Percentiles rank a stretch among this genome's conserved stretches.
Conservation (phyloP, 805 yeast species). For the Lachancea mirantina region DNA sequence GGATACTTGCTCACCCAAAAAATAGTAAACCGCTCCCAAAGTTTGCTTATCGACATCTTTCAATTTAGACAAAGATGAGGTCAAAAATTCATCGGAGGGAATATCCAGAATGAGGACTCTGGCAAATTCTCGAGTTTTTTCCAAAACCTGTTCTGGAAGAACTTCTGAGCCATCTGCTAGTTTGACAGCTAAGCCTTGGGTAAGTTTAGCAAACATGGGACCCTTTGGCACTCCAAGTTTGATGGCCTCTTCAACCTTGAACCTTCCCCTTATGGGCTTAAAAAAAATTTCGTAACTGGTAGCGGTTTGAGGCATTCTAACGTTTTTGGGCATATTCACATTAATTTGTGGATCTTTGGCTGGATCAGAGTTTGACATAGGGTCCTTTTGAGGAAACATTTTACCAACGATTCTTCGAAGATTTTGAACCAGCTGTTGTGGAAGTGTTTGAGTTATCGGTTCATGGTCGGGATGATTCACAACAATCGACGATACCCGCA, state of each 20-base stretch:
- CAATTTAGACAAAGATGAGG: constrained; percentile 28
- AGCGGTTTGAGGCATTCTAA: constrained; percentile 29
- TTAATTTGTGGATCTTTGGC: constrained; percentile 32
- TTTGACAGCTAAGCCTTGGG: constrained; percentile 52
- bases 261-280: constrained; percentile 68
- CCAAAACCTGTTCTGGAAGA: constrained; percentile 66
- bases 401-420: constrained; percentile 33
- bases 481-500: constrained; percentile 35
- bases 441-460: background rate
- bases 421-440: constrained; percentile 10
- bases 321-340: constrained; percentile 28
- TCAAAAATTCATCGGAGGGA: constrained; percentile 47
- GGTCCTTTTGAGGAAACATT: constrained; percentile 53
- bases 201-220: constrained; percentile 46
- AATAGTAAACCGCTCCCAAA: constrained; percentile 60
- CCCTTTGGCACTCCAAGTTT: constrained; percentile 67
- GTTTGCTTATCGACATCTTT: constrained; percentile 17
- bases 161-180: constrained; percentile 54
- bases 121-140: constrained; percentile 48
- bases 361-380: constrained; percentile 32
- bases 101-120: constrained; percentile 66
- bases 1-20: constrained; percentile 57
- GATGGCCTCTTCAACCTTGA: constrained; percentile 57
- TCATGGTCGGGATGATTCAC: constrained; percentile 3
- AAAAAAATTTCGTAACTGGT: constrained; percentile 65